Conservation (phyloP, 1,284 basidiomycete genomes). For the Tilletiopsis washingtonensis region DNA sequence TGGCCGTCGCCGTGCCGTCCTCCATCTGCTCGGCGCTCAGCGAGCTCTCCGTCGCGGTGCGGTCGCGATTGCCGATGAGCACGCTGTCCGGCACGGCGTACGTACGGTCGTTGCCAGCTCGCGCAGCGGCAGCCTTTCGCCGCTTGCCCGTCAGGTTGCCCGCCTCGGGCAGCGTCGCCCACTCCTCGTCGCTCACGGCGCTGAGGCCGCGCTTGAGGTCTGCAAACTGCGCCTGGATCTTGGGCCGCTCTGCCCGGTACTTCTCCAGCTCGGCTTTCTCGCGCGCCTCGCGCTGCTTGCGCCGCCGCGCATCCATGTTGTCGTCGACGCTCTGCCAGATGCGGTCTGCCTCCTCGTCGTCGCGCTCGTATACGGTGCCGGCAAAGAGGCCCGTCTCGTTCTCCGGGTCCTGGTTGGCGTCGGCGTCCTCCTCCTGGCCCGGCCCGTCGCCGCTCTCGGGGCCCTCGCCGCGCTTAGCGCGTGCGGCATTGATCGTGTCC, state of each 20-base stretch:
- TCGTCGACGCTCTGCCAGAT: conserved; percentile 87
- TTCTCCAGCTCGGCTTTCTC: conserved; percentile 66
- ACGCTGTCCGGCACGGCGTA: conserved; percentile 91
- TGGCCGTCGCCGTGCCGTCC: conserved; percentile 21
- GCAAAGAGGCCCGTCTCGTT: conserved; percentile 95
- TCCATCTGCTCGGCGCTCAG: conserved; percentile 57
- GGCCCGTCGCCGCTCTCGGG: conserved; percentile 3
- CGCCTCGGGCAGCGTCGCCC: conserved; percentile 90
- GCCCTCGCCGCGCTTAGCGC: conserved; percentile 8
- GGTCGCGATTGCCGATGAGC: conserved; percentile 50
- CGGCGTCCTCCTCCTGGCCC: conserved; percentile 73
- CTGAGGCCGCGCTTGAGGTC: conserved; percentile 86
- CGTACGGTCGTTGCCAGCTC: conserved; percentile 55
- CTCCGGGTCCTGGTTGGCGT: conserved; percentile 89
- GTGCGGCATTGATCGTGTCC: conserved; percentile 66
- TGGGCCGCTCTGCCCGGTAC: conserved; percentile 69
- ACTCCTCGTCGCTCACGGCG: conserved; percentile 79
- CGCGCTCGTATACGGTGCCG: conserved; percentile 88
- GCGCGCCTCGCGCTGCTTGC: conserved; percentile 70
- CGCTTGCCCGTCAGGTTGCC: conserved; percentile 90
- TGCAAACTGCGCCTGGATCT: conserved; percentile 86
- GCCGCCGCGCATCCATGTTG: conserved; percentile 77
- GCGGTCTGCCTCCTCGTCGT: conserved; percentile 92
- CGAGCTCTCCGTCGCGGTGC: conserved; percentile 67
- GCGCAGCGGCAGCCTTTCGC: conserved; percentile 67